A percentile compares a stretch with the other conserved stretches of the same genome.
These are phyloP conservation scores for Solanum paucissectum DNA, from an alignment of 257 asterid genomes.

Conservation along the genomic window DNA sequence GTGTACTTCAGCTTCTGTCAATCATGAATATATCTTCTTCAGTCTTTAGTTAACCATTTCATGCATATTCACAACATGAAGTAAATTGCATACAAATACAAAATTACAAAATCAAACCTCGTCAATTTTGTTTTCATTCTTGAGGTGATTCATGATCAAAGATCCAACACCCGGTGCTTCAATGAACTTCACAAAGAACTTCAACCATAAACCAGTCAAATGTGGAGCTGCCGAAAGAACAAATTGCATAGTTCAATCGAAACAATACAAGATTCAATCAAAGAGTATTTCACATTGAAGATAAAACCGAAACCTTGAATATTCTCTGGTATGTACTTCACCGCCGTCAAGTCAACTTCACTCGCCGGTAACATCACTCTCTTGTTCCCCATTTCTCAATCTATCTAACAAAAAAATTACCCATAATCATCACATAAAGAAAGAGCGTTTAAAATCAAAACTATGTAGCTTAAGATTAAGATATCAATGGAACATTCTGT, in stretches of 20 bases:
- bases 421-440: background rate
- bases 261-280: background rate
- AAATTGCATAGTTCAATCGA: background rate
- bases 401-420: background rate
- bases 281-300: background rate
- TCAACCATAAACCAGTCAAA: conserved; percentile 65
- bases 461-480: background rate
- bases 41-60: background rate
- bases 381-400: conserved; percentile 52
- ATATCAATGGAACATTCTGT: background rate
- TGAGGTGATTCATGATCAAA: conserved; percentile 38
- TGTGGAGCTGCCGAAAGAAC: conserved; percentile 66
- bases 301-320: conserved; percentile 42
- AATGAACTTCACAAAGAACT: conserved; percentile 43
- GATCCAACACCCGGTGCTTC: conserved; percentile 65
- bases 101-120: conserved; percentile 32
- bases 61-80: background rate
- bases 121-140: conserved; percentile 47
- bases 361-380: conserved; percentile 67
- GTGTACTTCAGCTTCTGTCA: conserved; percentile 75
- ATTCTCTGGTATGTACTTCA: conserved; percentile 42
- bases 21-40: background rate
- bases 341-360: conserved; percentile 62
- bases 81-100: background rate
- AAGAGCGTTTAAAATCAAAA: background rate